Evolutionary conservation across 768 basidiomycete species (phyloP), one percentile per base, ranked within the genome.

Genomic region (Lyophyllum atratum): DNA sequence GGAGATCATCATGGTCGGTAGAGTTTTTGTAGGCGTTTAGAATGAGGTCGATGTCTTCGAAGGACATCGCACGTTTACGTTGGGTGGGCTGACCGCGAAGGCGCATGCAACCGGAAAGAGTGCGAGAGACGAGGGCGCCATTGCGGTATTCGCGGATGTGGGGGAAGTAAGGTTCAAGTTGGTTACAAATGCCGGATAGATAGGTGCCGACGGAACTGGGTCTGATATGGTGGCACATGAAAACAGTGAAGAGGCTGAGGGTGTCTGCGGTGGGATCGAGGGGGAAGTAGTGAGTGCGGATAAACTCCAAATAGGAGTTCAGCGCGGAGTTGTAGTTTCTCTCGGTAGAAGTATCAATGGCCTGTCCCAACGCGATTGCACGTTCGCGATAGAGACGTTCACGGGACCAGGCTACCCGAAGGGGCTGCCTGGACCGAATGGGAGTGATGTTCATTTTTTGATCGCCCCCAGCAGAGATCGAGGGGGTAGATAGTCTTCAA

Each of bases 261-360:
- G 76, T 77, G 48, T 78, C 70, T 2, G 60, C 50, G 0, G 75
- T 77, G 0, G 78, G 79, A 0, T 75, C 65, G n/a, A 74, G 29
- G 5, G 75, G 66, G 15, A 76, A 60, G 2, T 67, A 6, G 53
- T 80, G 76, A 0, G 56, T 1, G 0, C 56, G 26, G 37, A 67
- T 67, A 59, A 80, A 79, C 0, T 65, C 59, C 11, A 77, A 22
- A 45, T 78, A 42, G 40, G 34, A 47, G 17, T 74, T 73, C 0
- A 73, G 49, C 0, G 68, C 66, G 0, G 73, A 77, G 0, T 61
- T 49, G 47, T 77, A 76, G 1, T 63, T 58, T 0, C 37, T 19
- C 11, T 45, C 15, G 0, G 70, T 70, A 12, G 51, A 48, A 0
- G n/a, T n/a, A 22, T 67, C 67, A 22, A 75, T 59, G 0, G 68